These are phyloP conservation scores for Cladobotryum protrusum DNA, from an alignment of 2,329 filamentous ascomycete species.

Conservation along the genomic window DNA sequence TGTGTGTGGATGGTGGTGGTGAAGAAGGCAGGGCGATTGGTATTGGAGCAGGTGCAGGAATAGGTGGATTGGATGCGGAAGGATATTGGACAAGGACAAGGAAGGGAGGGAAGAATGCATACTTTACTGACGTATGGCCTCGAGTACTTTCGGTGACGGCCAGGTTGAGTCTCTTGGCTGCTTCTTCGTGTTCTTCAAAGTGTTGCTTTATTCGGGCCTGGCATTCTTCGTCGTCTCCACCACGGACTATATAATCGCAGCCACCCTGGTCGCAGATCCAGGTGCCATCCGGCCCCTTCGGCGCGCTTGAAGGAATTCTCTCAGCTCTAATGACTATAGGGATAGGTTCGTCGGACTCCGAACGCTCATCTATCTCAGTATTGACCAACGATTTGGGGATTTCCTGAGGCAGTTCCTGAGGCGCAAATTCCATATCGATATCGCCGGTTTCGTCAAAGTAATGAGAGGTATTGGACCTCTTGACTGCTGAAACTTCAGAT, in stretches of 20 bases:
- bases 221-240: conserved; percentile 49
- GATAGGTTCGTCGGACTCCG: conserved; percentile 21
- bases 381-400: conserved; percentile 7
- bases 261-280: conserved; percentile 62
- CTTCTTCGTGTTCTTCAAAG: conserved; percentile 52
- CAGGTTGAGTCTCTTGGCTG: conserved; percentile 44
- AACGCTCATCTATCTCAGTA: conserved; percentile 2
- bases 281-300: conserved; percentile 53
- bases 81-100: conserved; percentile 25
- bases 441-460: conserved; percentile 29
- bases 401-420: conserved; percentile 13
- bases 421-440: conserved; percentile 27
- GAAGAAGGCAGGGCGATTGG: conserved; percentile 8
- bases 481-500: conserved; percentile 27
- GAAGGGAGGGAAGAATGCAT: conserved; percentile 34
- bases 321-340: conserved; percentile 45
- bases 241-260: conserved; percentile 58
- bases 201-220: conserved; percentile 55
- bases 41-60: neutral
- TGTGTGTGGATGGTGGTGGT: conserved; percentile 3
- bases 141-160: conserved; percentile 51
- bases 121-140: conserved; percentile 52
- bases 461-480: conserved; percentile 23
- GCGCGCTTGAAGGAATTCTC: conserved; percentile 40
- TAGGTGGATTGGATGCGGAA: neutral